Conservation (phyloP, 257 asterid genomes). For the Fraxinus cuspidata region DNA sequence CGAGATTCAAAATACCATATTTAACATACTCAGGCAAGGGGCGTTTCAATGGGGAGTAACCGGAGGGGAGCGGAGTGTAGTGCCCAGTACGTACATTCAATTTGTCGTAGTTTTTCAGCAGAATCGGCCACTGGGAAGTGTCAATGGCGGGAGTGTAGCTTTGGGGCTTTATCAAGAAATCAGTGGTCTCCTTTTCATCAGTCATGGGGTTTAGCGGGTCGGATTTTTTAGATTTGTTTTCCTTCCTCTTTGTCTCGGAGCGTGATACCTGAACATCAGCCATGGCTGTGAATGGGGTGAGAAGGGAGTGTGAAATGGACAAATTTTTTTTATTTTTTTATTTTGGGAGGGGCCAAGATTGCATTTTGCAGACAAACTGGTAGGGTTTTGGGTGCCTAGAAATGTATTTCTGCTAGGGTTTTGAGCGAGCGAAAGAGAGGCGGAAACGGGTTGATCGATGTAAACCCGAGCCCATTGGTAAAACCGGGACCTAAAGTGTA, state of each 20-base stretch:
- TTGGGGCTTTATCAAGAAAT: slow-evolving; percentile 77
- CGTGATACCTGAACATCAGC: slow-evolving; percentile 56
- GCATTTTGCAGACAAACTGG: too few relatives aligned
- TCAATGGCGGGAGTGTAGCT: slow-evolving; percentile 70
- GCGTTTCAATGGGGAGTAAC: slow-evolving; percentile 78
- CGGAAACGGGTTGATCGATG: background rate
- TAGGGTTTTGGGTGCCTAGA: slow-evolving; percentile 34
- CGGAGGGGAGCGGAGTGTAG: slow-evolving; percentile 72
- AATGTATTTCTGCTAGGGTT: background rate
- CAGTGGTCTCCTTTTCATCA: slow-evolving; percentile 31
- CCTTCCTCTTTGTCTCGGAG: slow-evolving; percentile 75
- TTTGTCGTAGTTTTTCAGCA: slow-evolving; percentile 82
- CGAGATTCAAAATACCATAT: slow-evolving; percentile 77
- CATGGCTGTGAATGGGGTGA: slow-evolving; percentile 48
- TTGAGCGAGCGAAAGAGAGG: background rate
- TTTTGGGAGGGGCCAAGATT: background rate
- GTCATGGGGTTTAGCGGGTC: slow-evolving; percentile 6
- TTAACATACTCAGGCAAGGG: slow-evolving; percentile 72
- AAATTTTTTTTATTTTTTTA: background rate
- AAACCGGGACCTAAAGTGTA: too few relatives aligned
- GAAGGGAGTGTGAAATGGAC: slow-evolving; percentile 14
- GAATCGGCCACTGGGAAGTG: slow-evolving; percentile 90
- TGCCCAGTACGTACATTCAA: slow-evolving; percentile 86
- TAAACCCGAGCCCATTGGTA: background rate
- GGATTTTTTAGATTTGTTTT: slow-evolving; percentile 37